Base-by-base conservation (phyloP, 2,329 filamentous ascomycete species). In the Paecilomyces fulvus region DNA sequence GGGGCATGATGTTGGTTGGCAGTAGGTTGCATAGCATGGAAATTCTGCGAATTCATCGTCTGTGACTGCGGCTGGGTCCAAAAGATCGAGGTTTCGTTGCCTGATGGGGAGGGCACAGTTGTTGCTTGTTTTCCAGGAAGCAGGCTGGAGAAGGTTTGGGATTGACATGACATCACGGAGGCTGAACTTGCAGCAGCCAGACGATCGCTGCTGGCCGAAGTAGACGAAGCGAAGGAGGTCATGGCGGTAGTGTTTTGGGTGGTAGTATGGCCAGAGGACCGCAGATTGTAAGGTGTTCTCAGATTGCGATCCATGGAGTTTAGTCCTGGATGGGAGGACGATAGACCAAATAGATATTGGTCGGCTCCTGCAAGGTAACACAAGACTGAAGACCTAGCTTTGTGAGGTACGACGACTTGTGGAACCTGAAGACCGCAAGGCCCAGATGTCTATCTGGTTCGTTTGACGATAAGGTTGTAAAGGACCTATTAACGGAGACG, bases 251-350 rank as follows among this genome's bases (percentile, higher is more conserved):
- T 20, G 20, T 3, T 51, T 21, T 51, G 48, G 5, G 21, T 23
- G 11, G 28, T 8, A 33, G 50, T 5, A 11, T 23, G 55, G 23
- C 33, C 33, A 31, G 52, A 53, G 30, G 49, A 52, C 23, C 55
- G 50, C 1, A 53, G 37, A 28, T 56, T 49, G 23, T 56, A 56
- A 9, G 50, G 20, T n/a, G 55, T 52, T 56, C 43, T 28, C 31
- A 33, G 10, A 23, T 20, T 49, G 30, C 55, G 55, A 49, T 56
- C 55, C 55, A 56, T 56, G 37, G 30, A 37, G 20, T 20, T 14
- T 31, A 50, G n/a, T 23, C 33, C 2, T 43, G 10, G 30, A 5
- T 33, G 23, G 21, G 30, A 14, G 14, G 33, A 37, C 14, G 33
- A n/a, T 37, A 17, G 33, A n/a, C 33, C 17, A 37, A 37, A 37